A percentile compares a stretch with the other conserved stretches of the same genome.
phyloP scores from a whole-genome alignment of 164 flowering plant species.

The Piper betle region DNA sequence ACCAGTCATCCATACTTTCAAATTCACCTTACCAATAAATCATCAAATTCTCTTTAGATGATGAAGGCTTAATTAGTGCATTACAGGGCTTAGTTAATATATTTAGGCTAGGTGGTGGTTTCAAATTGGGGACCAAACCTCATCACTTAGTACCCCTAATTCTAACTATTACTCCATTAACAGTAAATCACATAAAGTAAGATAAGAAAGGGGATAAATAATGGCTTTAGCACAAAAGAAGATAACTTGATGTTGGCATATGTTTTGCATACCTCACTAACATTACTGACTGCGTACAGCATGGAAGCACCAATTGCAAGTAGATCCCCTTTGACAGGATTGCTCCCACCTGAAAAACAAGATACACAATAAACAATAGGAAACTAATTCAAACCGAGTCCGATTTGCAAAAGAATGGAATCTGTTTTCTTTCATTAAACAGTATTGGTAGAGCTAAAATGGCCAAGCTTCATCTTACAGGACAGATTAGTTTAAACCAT shows the following conservation, averaged over 20 bases:
- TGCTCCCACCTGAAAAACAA: conserved; percentile 43
- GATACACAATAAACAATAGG: too few species aligned
- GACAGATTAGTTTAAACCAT: too few species aligned
- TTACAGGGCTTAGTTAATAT: too few species aligned
- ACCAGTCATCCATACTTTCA: too few species aligned
- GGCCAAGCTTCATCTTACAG: neutral
- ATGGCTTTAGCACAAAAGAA: neutral
- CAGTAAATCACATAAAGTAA: neutral
- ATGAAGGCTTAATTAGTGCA: too few species aligned
- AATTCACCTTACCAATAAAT: too few species aligned
- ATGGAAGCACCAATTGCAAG: conserved; percentile 80
- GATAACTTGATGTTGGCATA: neutral
- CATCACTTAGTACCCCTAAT: too few species aligned
- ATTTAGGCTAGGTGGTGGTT: too few species aligned
- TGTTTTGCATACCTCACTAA: conserved; percentile 57
- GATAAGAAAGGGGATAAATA: neutral
- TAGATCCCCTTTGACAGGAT: conserved; percentile 76
- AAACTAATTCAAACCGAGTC: neutral
- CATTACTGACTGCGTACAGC: conserved; percentile 82
- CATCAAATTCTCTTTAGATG: too few species aligned
- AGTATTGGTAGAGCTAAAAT: too few species aligned
- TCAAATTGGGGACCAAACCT: too few species aligned
- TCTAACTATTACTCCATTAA: neutral
- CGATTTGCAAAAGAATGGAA: neutral
- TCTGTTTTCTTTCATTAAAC: too few species aligned